Evolutionary conservation across 208 protist species (phyloP).

Genomic region (Acanthamoeba castellanii): DNA sequence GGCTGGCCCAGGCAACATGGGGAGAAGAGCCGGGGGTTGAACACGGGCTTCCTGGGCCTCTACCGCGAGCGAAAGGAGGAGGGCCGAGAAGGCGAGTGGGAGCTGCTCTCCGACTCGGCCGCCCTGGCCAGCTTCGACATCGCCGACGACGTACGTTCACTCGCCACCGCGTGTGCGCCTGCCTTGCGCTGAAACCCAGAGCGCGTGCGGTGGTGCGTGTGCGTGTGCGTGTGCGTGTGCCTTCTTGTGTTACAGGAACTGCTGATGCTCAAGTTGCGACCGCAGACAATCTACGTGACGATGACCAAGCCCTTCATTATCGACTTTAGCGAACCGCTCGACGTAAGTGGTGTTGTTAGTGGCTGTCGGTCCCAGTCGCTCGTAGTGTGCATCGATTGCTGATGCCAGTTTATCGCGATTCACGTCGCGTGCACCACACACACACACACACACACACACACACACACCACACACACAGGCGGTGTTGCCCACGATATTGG

Average conservation of each 20-base stretch:
- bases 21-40: neutral
- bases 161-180: neutral
- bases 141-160: neutral
- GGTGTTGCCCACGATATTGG: conserved; percentile 8
- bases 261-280: neutral
- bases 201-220: neutral
- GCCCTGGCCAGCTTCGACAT: neutral
- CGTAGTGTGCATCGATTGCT: neutral
- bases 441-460: too few relatives aligned
- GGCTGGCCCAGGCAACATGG: neutral
- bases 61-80: neutral
- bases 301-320: conserved; percentile 28
- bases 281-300: conserved; percentile 25
- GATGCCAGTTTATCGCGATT: neutral
- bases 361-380: neutral
- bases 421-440: too few relatives aligned
- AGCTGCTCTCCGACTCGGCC: neutral
- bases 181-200: neutral
- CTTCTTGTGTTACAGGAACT: neutral
- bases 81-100: neutral
- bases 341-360: neutral
- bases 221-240: neutral
- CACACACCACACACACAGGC: neutral
- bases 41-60: conserved; percentile 15
- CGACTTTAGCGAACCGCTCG: conserved; percentile 23